Evolutionary conservation across 169 alveolate species (phyloP).

Genomic region (Neospora caninum): DNA sequence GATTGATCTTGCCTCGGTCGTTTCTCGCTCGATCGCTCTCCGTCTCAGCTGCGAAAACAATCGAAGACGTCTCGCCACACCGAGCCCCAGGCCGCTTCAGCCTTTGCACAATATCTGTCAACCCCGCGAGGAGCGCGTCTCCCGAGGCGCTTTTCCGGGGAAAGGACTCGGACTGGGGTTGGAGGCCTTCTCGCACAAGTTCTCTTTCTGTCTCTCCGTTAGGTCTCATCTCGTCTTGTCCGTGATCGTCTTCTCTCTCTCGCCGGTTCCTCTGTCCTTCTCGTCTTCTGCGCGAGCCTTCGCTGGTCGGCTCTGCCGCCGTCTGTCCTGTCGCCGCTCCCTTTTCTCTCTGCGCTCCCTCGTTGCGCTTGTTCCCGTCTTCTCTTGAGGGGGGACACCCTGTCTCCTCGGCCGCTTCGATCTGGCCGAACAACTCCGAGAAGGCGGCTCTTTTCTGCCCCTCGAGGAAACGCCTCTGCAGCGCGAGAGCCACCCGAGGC

Average conservation of each 20-base stretch:
- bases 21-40: too few species aligned
- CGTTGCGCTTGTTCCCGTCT: too few species aligned
- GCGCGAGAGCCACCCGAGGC: background rate
- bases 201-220: background rate
- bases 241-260: too few species aligned
- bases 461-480: slow-evolving; percentile 6
- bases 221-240: too few species aligned
- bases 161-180: background rate
- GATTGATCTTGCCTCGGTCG: too few species aligned
- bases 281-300: background rate
- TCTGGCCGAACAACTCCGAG: too few species aligned
- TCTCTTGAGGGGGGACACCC: too few species aligned
- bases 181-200: background rate
- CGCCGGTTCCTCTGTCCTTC: background rate
- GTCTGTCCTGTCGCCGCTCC: background rate
- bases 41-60: too few species aligned
- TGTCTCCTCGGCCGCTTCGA: too few species aligned
- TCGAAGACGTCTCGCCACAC: background rate
- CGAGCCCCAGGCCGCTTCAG: background rate
- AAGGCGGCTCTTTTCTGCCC: background rate
- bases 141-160: background rate
- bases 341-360: background rate
- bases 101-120: background rate
- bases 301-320: background rate
- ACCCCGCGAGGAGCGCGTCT: background rate